These are phyloP conservation scores for Fusarium pseudonygamai DNA, from an alignment of 2,329 filamentous ascomycete species.

Conservation along the genomic window DNA sequence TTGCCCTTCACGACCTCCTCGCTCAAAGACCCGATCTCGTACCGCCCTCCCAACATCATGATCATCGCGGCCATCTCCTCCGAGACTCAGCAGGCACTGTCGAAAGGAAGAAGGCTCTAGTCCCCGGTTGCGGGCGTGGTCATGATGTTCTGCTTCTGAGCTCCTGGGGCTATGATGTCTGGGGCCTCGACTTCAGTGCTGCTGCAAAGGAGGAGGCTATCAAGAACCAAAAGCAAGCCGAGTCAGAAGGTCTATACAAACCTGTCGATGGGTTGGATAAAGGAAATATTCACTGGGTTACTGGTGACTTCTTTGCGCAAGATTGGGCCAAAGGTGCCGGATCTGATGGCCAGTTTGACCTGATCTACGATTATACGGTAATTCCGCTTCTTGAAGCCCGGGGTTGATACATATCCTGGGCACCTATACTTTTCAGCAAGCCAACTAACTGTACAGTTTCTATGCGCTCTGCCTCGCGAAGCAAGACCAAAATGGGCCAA, in stretches of 20 bases:
- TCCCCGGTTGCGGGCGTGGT: slow-evolving; percentile 84
- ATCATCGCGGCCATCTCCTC: slow-evolving; percentile 44
- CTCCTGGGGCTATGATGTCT: slow-evolving; percentile 79
- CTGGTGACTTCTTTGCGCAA: slow-evolving; percentile 74
- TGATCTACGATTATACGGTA: slow-evolving; percentile 73
- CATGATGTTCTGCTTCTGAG: slow-evolving; percentile 83
- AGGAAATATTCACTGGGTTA: slow-evolving; percentile 65
- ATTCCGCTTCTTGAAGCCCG: not conserved
- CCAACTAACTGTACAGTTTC: slow-evolving; percentile 58
- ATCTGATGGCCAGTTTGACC: slow-evolving; percentile 66
- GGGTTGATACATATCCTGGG: not conserved
- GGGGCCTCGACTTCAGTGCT: slow-evolving; percentile 75
- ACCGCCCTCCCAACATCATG: slow-evolving; percentile 47
- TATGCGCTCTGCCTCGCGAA: slow-evolving; percentile 67
- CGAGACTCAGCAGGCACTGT: slow-evolving; percentile 38
- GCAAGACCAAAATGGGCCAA: slow-evolving; percentile 63
- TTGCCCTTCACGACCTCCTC: slow-evolving; percentile 64
- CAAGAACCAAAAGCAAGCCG: slow-evolving; percentile 52
- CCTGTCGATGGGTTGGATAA: slow-evolving; percentile 50
- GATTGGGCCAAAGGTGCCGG: slow-evolving; percentile 60
- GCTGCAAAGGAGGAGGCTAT: slow-evolving; percentile 57
- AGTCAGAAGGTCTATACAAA: slow-evolving; percentile 55
- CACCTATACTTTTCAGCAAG: not conserved
- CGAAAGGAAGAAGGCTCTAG: slow-evolving; percentile 62
- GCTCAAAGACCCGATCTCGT: slow-evolving; percentile 57